These are phyloP conservation scores for Talaromyces sp. DNA, from an alignment of 2,329 filamentous ascomycete genomes.

Conservation along the genomic window DNA sequence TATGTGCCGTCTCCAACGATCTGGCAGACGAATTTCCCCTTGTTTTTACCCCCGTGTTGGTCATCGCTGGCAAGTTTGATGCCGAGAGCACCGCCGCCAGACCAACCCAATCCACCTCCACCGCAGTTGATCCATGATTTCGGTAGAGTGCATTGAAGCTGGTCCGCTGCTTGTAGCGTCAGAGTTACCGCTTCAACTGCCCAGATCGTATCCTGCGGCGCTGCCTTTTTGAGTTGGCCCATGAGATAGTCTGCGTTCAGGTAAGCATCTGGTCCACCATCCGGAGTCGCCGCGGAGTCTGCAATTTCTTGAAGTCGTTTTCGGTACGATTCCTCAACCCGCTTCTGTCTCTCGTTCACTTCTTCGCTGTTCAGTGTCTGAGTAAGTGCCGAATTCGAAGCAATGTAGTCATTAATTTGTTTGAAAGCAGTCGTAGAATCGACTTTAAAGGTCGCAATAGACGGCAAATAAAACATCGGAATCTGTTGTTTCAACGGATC, in stretches of 20 bases:
- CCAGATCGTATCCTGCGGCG: slow-evolving; percentile 68
- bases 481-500: slow-evolving; percentile 71
- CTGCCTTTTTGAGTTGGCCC: slow-evolving; percentile 55
- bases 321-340: slow-evolving; percentile 59
- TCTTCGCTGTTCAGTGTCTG: slow-evolving; percentile 44
- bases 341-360: slow-evolving; percentile 51
- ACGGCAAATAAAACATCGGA: slow-evolving; percentile 69
- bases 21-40: slow-evolving; percentile 61
- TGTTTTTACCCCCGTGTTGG: slow-evolving; percentile 49
- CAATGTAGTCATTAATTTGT: slow-evolving; percentile 66
- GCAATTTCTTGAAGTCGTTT: slow-evolving; percentile 61
- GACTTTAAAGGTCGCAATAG: slow-evolving; percentile 64
- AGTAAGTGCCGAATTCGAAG: slow-evolving; percentile 45
- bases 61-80: slow-evolving; percentile 69
- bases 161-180: slow-evolving; percentile 65
- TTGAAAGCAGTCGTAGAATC: slow-evolving; percentile 64
- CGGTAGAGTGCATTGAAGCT: slow-evolving; percentile 65
- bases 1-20: slow-evolving; percentile 68
- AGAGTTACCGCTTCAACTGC: slow-evolving; percentile 77
- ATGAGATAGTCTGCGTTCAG: slow-evolving; percentile 62
- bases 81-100: slow-evolving; percentile 70
- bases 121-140: slow-evolving; percentile 80
- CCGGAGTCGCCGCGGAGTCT: slow-evolving; percentile 54
- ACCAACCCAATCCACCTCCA: slow-evolving; percentile 78
- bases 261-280: slow-evolving; percentile 56